A percentile compares a stretch with the other conserved stretches of the same genome.
phyloP scores from a whole-genome alignment of 1,139 yeast species.

The Pichia norvegensis region DNA sequence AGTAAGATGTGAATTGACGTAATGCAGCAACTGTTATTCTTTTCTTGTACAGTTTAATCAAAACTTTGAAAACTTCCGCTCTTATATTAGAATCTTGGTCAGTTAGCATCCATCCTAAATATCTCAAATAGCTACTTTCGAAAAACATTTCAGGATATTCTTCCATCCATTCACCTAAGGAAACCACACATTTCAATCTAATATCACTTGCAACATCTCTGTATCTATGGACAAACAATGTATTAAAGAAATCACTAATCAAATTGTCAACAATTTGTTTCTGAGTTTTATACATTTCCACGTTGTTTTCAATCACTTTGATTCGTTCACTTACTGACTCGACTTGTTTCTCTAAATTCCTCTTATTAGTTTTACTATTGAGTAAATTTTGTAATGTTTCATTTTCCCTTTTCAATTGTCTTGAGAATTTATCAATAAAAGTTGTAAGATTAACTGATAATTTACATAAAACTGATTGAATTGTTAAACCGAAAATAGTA shows the following conservation, averaged over 20 bases:
- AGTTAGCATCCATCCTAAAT: constrained; percentile 77
- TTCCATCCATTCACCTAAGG: constrained; percentile 64
- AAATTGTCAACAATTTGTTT: constrained; percentile 46
- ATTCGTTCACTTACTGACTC: constrained; percentile 26
- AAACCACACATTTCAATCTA: constrained; percentile 58
- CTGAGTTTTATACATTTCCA: constrained; percentile 44
- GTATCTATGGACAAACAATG: constrained; percentile 68
- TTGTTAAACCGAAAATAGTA: constrained; percentile 49
- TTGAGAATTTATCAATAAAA: constrained; percentile 38
- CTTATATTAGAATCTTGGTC: constrained; percentile 61
- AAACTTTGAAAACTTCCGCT: constrained; percentile 51
- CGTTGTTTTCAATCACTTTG: constrained; percentile 39
- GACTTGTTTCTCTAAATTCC: constrained; percentile 28
- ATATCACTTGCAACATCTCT: constrained; percentile 72
- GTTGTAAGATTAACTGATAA: constrained; percentile 38
- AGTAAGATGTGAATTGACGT: constrained; percentile 33
- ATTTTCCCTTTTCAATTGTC: constrained; percentile 33
- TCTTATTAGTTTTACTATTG: constrained; percentile 21
- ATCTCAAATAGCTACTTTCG: constrained; percentile 61
- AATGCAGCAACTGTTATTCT: constrained; percentile 22
- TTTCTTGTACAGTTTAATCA: constrained; percentile 41
- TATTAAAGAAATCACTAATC: constrained; percentile 57
- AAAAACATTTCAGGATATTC: constrained; percentile 61
- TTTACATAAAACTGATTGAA: constrained; percentile 55
- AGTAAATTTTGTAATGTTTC: constrained; percentile 12